A percentile compares a stretch with the other conserved stretches of the same genome.
phyloP scores from a whole-genome alignment of 768 basidiomycete genomes.

The Lentinula guzmanii region DNA sequence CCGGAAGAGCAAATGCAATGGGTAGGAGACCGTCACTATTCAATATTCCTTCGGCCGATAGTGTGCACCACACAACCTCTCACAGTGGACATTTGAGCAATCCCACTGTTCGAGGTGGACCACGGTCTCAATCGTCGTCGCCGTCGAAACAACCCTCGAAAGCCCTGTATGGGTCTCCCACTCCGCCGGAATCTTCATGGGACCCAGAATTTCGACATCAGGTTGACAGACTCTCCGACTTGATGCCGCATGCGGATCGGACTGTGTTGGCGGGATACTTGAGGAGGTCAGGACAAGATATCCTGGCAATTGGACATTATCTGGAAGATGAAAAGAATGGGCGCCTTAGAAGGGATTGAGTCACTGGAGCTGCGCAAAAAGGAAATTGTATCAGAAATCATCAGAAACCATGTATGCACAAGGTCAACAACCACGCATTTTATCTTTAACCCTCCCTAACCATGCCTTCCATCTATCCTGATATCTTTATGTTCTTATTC shows the following conservation, averaged over 20 bases:
- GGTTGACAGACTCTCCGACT: slow-evolving; percentile 63
- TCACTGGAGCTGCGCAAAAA: not conserved
- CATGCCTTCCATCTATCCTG: not conserved
- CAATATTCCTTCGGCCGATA: slow-evolving; percentile 4
- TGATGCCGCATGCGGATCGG: slow-evolving; percentile 71
- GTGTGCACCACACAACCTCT: not conserved
- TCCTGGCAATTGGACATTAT: slow-evolving; percentile 82
- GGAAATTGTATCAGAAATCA: not conserved
- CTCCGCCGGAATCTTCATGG: slow-evolving; percentile 1
- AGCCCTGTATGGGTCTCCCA: not conserved
- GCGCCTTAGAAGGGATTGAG: slow-evolving; percentile 29
- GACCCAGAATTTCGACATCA: slow-evolving; percentile 57
- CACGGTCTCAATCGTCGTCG: slow-evolving; percentile 1
- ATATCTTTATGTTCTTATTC: not conserved
- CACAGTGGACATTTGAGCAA: not conserved
- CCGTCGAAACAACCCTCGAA: not conserved
- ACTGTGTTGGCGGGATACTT: slow-evolving; percentile 65
- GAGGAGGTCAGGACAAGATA: slow-evolving; percentile 69
- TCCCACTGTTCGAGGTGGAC: not conserved
- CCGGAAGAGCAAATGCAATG: slow-evolving; percentile 20
- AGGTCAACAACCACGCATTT: too few species aligned
- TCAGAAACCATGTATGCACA: too few species aligned
- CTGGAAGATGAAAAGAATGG: slow-evolving; percentile 82
- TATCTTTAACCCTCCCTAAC: not conserved
- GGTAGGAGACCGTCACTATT: slow-evolving; percentile 31